Percentiles rank a stretch among this genome's conserved stretches.
Evolutionary conservation across 2,329 filamentous ascomycete species (phyloP).

Genomic region (Neopestalotiopsis rosae): DNA sequence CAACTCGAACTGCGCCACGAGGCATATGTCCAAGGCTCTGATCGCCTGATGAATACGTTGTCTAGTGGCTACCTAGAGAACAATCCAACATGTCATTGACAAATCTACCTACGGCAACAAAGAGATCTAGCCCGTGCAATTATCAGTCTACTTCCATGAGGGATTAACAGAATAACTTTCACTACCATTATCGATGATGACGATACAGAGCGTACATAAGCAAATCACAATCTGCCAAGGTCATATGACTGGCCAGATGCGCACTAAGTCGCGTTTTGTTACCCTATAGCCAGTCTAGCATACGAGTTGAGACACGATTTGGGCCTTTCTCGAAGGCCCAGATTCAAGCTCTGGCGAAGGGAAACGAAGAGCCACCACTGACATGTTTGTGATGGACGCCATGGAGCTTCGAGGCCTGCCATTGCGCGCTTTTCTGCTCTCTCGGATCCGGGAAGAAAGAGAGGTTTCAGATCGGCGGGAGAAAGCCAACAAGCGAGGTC

Average conservation of each 20-base stretch:
- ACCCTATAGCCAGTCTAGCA: background rate
- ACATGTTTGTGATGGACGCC: background rate
- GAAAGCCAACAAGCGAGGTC: background rate
- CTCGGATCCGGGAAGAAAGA: background rate
- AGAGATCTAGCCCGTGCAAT: background rate
- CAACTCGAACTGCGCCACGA: background rate
- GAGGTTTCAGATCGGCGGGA: constrained; percentile 7
- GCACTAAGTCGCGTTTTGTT: background rate
- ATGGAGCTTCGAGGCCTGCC: background rate
- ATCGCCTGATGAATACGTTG: background rate
- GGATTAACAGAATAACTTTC: background rate
- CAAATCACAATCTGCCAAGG: background rate
- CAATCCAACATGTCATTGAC: background rate
- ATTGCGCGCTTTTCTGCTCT: background rate
- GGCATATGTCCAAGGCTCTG: background rate
- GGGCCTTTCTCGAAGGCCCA: background rate
- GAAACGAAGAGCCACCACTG: background rate
- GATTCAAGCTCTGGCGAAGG: background rate
- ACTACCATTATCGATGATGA: background rate
- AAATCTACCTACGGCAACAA: background rate
- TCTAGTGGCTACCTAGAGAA: background rate
- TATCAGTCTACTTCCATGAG: background rate
- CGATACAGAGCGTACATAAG: background rate
- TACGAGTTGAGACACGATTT: background rate
- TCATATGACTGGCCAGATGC: background rate